Percentiles rank a stretch among this genome's conserved stretches.
Evolutionary conservation across 1,284 basidiomycete species (phyloP).

Genomic region (Blastosporella zonata): DNA sequence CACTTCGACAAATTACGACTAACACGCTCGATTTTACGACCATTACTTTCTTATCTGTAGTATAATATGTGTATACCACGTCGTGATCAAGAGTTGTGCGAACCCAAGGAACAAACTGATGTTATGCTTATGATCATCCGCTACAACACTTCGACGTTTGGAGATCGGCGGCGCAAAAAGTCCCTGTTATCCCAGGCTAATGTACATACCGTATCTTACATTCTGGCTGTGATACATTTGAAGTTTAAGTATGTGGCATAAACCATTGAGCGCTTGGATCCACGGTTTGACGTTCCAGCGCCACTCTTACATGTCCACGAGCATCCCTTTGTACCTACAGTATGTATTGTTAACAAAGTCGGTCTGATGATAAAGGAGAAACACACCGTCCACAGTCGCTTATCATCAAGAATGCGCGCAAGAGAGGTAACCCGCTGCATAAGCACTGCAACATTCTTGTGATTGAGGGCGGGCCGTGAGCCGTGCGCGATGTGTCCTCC

Average conservation of each 20-base stretch:
- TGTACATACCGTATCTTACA: neutral
- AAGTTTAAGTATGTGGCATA: constrained; percentile 21
- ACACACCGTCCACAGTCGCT: constrained; percentile 58
- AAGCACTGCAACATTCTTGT: constrained; percentile 40
- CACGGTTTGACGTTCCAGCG: constrained; percentile 16
- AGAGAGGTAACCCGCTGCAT: constrained; percentile 41
- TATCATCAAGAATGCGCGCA: constrained; percentile 48
- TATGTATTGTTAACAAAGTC: neutral
- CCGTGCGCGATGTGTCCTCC: constrained; percentile 45
- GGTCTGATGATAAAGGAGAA: neutral
- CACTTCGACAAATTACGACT: no score
- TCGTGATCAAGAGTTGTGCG: no score
- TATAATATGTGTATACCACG: no score
- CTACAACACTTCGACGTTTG: no score
- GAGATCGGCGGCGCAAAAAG: no score
- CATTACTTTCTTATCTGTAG: no score
- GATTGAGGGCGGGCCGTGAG: constrained; percentile 38
- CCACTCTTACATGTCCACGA: constrained; percentile 8
- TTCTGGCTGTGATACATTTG: neutral
- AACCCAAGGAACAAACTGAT: no score
- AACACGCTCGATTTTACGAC: no score
- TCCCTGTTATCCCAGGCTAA: no score
- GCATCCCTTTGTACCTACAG: constrained; percentile 5
- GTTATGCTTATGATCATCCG: no score
- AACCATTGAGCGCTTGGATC: constrained; percentile 32